Base-by-base conservation (phyloP, 768 basidiomycete genomes). In the Podaxis sp. region DNA sequence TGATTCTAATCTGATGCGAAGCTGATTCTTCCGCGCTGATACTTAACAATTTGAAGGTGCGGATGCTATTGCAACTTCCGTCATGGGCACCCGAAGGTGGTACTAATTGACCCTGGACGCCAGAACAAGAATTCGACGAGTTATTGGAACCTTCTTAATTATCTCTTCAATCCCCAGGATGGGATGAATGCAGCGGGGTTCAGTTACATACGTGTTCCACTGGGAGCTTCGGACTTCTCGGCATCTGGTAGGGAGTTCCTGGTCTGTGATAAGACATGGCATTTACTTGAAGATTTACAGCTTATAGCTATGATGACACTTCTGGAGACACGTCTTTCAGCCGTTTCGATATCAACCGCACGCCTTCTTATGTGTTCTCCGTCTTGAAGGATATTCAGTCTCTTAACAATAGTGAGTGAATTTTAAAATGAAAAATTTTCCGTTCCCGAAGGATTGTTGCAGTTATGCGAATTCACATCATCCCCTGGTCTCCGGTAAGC, bases 171-270 rank as follows among this genome's bases (percentile, higher is more conserved):
- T 61, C 81, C 85, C 17, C 80, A 80, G 1, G 86, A 90, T 70
- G 86, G 78, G 2, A 80, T 82, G 17, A 77, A 86, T 60, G 78
- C 84, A 9, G 88, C 89, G 28, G 89, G 88, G 6, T 72, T 91
- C 52, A 84, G 84, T 52, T 88, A 87, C 67, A 71, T 91, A 49
- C 82, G 89, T 5, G 78, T 90, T 22, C 83, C 88, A 0, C 76
- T 91, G 4, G 90, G 89, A 22, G 85, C 89, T 9, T 80, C 86
- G 5, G 89, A 90, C 71, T 90, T 90, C 67, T 88, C 89, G 12
- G 75, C 82, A 2, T 75, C 67, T 12, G 66, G 87, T 87, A 57
- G 57, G 79, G 59, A 28, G n/a, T 33, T 36, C 13, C 46, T n/a
- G 8, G 12, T 7, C 57, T 42, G 12, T 54, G 44, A 39, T 38